phyloP scores from a whole-genome alignment of 2,329 filamentous ascomycete genomes.

The Talaromyces sp. region DNA sequence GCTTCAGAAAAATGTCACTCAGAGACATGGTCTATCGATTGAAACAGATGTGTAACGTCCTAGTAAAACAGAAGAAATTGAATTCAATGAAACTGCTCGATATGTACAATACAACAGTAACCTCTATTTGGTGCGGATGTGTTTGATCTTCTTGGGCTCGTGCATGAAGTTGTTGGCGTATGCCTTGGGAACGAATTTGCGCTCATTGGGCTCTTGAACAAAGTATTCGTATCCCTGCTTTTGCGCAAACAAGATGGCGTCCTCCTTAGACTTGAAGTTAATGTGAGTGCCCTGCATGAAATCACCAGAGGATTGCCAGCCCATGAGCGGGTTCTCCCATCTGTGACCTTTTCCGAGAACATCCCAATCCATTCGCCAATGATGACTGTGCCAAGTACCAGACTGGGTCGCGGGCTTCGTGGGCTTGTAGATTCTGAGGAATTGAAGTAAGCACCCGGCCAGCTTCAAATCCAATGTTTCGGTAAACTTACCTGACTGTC shows the following conservation, averaged over 20 bases:
- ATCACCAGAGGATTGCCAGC: constrained; percentile 95
- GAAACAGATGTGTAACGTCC: not conserved
- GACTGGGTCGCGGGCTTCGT: constrained; percentile 96
- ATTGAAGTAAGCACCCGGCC: not conserved
- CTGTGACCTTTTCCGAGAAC: constrained; percentile 85
- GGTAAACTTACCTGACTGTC: constrained; percentile 74
- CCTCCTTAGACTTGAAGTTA: constrained; percentile 88
- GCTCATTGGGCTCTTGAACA: constrained; percentile 91
- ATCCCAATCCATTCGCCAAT: constrained; percentile 99
- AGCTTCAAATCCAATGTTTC: not conserved
- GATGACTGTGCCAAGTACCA: constrained; percentile 75
- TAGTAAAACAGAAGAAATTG: not conserved
- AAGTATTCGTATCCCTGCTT: constrained; percentile 99
- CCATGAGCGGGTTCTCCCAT: constrained; percentile 98
- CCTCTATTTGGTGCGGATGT: constrained; percentile 72
- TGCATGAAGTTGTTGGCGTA: constrained; percentile 97
- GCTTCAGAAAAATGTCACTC: not conserved
- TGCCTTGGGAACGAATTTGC: constrained; percentile 82
- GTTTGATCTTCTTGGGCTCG: constrained; percentile 80
- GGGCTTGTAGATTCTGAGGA: constrained; percentile 78
- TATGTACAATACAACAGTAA: constrained; percentile 21
- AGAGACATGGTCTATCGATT: not conserved
- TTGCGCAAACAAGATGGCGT: constrained; percentile 90
- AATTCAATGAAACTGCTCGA: constrained; percentile 2
- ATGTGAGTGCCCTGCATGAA: constrained; percentile 91